Conservation (phyloP, 2,329 filamentous ascomycete species). For the Immersiporthe knoxdaviesiana region DNA sequence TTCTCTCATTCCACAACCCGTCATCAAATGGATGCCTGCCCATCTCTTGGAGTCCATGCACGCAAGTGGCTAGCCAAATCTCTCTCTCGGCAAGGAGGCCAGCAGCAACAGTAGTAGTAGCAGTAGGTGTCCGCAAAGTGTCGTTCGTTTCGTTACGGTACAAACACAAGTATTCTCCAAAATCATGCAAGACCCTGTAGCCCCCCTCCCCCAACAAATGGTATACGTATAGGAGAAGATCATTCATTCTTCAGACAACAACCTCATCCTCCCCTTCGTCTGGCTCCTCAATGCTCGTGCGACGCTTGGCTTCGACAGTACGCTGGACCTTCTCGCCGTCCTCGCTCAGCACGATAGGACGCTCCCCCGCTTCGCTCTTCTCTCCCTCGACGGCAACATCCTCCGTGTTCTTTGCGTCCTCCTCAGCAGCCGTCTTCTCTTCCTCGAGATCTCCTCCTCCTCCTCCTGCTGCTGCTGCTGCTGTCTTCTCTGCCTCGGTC, state of each 20-base stretch:
- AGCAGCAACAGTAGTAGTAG: neutral
- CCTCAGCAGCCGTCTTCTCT: conserved; percentile 39
- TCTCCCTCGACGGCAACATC: conserved; percentile 35
- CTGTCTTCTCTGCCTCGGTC: conserved; percentile 37
- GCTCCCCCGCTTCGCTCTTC: conserved; percentile 32
- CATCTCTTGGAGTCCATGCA: neutral
- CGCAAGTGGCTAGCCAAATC: neutral
- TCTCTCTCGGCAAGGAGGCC: neutral
- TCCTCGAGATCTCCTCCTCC: conserved; percentile 40
- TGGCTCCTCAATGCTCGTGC: conserved; percentile 63
- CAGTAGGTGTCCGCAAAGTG: neutral
- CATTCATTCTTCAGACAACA: conserved; percentile 22
- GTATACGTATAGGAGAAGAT: neutral
- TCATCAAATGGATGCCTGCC: neutral
- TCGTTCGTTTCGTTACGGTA: conserved; percentile 1
- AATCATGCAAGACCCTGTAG: neutral
- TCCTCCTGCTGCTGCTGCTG: no score
- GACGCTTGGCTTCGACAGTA: conserved; percentile 55
- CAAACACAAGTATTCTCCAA: neutral
- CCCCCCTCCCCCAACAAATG: neutral
- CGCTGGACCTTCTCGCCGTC: conserved; percentile 48
- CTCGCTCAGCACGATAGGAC: conserved; percentile 39
- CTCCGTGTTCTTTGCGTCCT: conserved; percentile 31
- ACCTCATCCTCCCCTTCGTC: conserved; percentile 55
- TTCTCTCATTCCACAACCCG: neutral